Base-by-base conservation (phyloP, 1,284 basidiomycete genomes). In the Ustilago curta region DNA sequence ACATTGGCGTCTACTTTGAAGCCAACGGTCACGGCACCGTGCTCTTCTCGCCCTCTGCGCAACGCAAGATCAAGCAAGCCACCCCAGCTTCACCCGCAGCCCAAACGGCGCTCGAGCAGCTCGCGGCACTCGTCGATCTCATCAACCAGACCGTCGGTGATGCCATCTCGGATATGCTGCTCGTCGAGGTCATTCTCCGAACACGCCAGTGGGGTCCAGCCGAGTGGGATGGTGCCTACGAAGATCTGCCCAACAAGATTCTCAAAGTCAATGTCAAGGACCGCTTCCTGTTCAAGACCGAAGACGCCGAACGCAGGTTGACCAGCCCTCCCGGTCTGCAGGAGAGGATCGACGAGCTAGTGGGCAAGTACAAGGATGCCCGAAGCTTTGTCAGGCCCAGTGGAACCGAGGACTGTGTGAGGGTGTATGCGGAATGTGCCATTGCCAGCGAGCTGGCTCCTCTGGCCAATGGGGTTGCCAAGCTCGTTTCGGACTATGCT, bases 101-200 rank as follows among this genome's bases (percentile, higher is more conserved):
- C 91, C 92, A 84, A 90, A 91, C 89, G 31, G 93, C 83, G 35
- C 61, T 83, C 11, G 58, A 67, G 19, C 78, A 80, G 49, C 80
- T 84, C 18, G 31, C 27, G 2, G 63, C 91, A 73, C 88, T 98
- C 66, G 90, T 91, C 12, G 88, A 92, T 39, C 87, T 99, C 48
- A 96, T 99, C 87, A 99, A 99, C 83, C 97, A 99, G 86, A 97
- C 97, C 6, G 97, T 99, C 35, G 97, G 97, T 8, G 97, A 99
- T 86, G 96, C 95, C 1, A 87, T 99, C 16, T 95, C 93, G 11
- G 97, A 99, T 85, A 91, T 98, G 90, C 90, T 99, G 37, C 90
- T 99, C 35, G 95, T 99, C 52, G 95, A 98, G 83, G 91, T 91
- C 21, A 92, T 99, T 37, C 90, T 99, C 31, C 89, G 94, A 1